A percentile compares a stretch with the other conserved stretches of the same genome.
Evolutionary conservation across 306 rosid species (phyloP).

Genomic region (Lupinus albus): DNA sequence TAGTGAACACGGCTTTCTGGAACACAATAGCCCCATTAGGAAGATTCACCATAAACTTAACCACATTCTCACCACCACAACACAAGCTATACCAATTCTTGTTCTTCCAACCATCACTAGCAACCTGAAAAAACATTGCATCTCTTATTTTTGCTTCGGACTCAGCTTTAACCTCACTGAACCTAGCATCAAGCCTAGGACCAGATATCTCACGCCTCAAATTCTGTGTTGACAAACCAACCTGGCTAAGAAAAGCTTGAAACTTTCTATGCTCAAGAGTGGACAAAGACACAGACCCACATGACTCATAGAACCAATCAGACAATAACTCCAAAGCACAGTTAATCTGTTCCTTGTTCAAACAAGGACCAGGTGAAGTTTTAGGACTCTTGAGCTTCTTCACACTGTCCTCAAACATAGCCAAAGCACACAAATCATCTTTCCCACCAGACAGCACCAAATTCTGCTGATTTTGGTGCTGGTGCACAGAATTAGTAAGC

Average conservation of each 20-base stretch:
- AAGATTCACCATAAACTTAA: conserved; percentile 77
- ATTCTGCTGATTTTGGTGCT: conserved; percentile 57
- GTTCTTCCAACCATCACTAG: conserved; percentile 83
- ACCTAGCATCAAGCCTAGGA: conserved; percentile 79
- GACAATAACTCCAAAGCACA: conserved; percentile 72
- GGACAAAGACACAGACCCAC: conserved; percentile 83
- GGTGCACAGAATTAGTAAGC: conserved; percentile 47
- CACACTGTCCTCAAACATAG: conserved; percentile 88
- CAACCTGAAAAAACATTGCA: conserved; percentile 82
- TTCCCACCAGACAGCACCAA: conserved; percentile 86
- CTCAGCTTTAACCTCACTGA: conserved; percentile 64
- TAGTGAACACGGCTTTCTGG: conserved; percentile 71
- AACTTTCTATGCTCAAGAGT: conserved; percentile 78
- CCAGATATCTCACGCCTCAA: conserved; percentile 67
- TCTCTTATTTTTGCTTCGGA: conserved; percentile 82
- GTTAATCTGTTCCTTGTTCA: conserved; percentile 76
- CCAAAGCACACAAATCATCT: conserved; percentile 80
- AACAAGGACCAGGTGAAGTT: conserved; percentile 57
- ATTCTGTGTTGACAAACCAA: conserved; percentile 65
- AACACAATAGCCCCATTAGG: conserved; percentile 85
- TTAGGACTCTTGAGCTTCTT: conserved; percentile 82
- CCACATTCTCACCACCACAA: conserved; percentile 78
- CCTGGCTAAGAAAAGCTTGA: conserved; percentile 68
- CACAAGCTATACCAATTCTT: conserved; percentile 50
- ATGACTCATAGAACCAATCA: conserved; percentile 89